phyloP scores from a whole-genome alignment of 1,284 basidiomycete genomes.

The Malassezia pachydermatis region DNA sequence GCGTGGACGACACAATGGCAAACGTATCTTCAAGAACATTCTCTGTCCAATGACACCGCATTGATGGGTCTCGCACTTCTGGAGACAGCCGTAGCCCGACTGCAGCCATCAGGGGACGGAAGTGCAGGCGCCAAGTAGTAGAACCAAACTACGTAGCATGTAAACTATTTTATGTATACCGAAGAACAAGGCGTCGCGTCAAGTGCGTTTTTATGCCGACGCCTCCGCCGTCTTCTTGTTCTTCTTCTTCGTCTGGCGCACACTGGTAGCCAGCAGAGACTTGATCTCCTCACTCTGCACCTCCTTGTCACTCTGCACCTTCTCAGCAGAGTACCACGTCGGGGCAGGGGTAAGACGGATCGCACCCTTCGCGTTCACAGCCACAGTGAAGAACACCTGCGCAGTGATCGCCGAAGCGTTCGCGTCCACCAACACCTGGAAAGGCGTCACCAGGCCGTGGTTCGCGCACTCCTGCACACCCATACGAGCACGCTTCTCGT shows the following conservation, averaged over 20 bases:
- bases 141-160: neutral
- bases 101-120: neutral
- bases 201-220: neutral
- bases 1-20: neutral
- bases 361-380: constrained; percentile 63
- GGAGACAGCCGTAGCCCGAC: constrained; percentile 3
- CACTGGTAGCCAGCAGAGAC: constrained; percentile 62
- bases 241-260: constrained; percentile 84
- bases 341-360: constrained; percentile 74
- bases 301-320: constrained; percentile 64
- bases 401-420: constrained; percentile 51
- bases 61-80: neutral
- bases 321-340: constrained; percentile 83
- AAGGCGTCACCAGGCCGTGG: constrained; percentile 78
- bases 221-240: constrained; percentile 63
- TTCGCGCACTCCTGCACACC: constrained; percentile 91
- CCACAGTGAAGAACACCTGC: constrained; percentile 90
- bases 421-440: constrained; percentile 57
- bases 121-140: neutral
- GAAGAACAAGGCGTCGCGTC: no score
- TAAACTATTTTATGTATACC: no score
- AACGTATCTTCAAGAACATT: constrained; percentile 1
- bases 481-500: constrained; percentile 87
- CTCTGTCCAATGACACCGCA: neutral
- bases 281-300: constrained; percentile 51